Base-by-base conservation (phyloP, 2,329 filamentous ascomycete species). In the Diaporthe batatas region DNA sequence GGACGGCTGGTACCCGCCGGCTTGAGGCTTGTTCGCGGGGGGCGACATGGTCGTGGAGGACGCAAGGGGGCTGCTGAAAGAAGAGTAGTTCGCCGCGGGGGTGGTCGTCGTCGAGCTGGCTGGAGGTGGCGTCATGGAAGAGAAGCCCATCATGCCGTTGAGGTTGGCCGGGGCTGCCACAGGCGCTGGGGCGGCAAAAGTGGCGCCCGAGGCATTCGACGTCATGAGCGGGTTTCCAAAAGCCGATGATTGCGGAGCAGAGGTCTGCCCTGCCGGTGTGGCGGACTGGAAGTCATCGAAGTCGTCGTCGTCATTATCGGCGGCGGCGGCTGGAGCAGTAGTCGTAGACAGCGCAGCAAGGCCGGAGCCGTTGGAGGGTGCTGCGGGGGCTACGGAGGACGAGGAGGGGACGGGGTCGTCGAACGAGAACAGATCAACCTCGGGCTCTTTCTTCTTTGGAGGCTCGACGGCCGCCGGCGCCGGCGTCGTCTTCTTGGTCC, bases 261-360 rank as follows among this genome's bases (percentile, higher is more conserved):
- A 81, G 14, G 79, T 67, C 54, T 82, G 82, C 18, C 86, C 79
- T 34, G 90, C 85, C 4, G 92, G 90, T 3, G 93, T 86, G 18
- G 96, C 96, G 25, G 95, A 97, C 82, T 98, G 94, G 87, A 98
- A 98, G 80, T 99, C 96, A 80, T 98, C 96, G 79, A 98, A 98
- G 75, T 98, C 96, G 77, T 98, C 95, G 76, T 98, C 96, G 75
- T 94, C 92, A 68, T 90, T 91, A 54, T 29, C 29, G 29, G 86
- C 85, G 39, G 83, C 82, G 21, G 62, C 62, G 29, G 42, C 59
- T 23, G 69, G 58, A 36, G 73, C 47, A 32, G 65, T 53, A 6
- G 68, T 57, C 55, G 84, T 80, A 21, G 81, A 79, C 64, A 91
- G 80, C 21, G 86, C 83, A 57, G 85, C 85, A 64, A 91, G 77